These are phyloP conservation scores for Lepidium africanum DNA, from an alignment of 345 rosid genomes.

Conservation along the genomic window DNA sequence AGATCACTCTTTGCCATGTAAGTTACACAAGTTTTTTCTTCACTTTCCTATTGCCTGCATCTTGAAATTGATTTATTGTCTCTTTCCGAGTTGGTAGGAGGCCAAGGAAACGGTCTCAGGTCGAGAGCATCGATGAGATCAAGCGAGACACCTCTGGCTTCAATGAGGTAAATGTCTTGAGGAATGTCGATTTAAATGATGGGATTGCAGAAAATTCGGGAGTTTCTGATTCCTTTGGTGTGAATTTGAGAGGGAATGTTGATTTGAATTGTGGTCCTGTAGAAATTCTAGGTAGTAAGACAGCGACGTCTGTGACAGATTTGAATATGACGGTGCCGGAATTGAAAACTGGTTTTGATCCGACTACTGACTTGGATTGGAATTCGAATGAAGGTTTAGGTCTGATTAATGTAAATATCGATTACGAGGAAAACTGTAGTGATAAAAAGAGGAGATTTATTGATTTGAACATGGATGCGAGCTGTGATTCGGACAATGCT, in stretches of 20 bases:
- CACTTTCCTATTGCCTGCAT: too few relatives aligned
- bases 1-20: too few relatives aligned
- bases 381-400: slow-evolving; percentile 45
- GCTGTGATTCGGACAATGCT: slow-evolving; percentile 42
- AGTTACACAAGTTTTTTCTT: too few relatives aligned
- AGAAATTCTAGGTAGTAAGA: slow-evolving; percentile 27
- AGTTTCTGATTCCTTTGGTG: slow-evolving; percentile 22
- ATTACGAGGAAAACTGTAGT: slow-evolving; percentile 14
- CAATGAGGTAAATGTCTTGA: slow-evolving; percentile 17
- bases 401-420: slow-evolving; percentile 18
- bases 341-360: slow-evolving; percentile 38
- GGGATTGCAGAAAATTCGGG: slow-evolving; percentile 23
- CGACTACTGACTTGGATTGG: slow-evolving; percentile 63
- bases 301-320: slow-evolving; percentile 19
- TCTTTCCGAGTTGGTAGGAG: slow-evolving; percentile 27
- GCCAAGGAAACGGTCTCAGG: slow-evolving; percentile 47
- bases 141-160: slow-evolving; percentile 18
- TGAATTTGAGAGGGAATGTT: slow-evolving; percentile 32
- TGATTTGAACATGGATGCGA: slow-evolving; percentile 75
- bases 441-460: slow-evolving; percentile 39
- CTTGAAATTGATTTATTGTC: too few relatives aligned
- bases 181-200: slow-evolving; percentile 44
- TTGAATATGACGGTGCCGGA: slow-evolving; percentile 28
- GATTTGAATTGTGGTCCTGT: slow-evolving; percentile 29
- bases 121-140: slow-evolving; percentile 19